These are phyloP conservation scores for Marsdenia floribunda DNA, from an alignment of 257 asterid species.

Conservation along the genomic window DNA sequence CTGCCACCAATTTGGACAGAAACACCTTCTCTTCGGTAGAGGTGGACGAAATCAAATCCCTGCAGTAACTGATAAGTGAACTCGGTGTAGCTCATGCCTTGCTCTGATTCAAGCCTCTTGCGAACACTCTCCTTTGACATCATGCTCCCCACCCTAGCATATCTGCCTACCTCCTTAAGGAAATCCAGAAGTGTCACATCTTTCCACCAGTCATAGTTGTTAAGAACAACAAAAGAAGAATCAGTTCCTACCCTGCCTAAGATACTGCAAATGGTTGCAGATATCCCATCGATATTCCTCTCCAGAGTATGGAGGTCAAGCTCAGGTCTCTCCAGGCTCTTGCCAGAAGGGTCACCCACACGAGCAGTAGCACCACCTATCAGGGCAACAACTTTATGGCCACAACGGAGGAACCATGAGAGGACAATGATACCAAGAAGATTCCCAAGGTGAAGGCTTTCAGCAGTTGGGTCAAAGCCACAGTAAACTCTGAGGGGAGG, in stretches of 20 bases:
- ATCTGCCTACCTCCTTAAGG: slow-evolving; percentile 58
- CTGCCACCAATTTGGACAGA: slow-evolving; percentile 89
- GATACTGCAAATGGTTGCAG: slow-evolving; percentile 37
- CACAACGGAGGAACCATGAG: slow-evolving; percentile 89
- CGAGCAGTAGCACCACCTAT: slow-evolving; percentile 96
- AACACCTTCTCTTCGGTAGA: slow-evolving; percentile 53
- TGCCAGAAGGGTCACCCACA: slow-evolving; percentile 92
- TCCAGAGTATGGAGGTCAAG: slow-evolving; percentile 49
- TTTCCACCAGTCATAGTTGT: slow-evolving; percentile 97
- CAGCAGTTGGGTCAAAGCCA: slow-evolving; percentile 97
- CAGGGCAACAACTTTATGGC: slow-evolving; percentile 67
- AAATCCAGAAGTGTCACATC: slow-evolving; percentile 70
- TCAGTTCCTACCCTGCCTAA: slow-evolving; percentile 26
- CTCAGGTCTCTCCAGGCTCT: slow-evolving; percentile 72
- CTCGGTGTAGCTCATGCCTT: slow-evolving; percentile 90
- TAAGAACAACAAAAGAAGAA: slow-evolving; percentile 37
- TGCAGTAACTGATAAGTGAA: slow-evolving; percentile 81
- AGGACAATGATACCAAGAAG: slow-evolving; percentile 76
- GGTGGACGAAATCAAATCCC: slow-evolving; percentile 74
- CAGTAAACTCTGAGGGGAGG: slow-evolving; percentile 65
- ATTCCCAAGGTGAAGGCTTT: slow-evolving; percentile 85
- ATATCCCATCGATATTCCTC: slow-evolving; percentile 44
- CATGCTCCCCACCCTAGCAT: slow-evolving; percentile 79
- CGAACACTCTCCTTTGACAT: slow-evolving; percentile 87
- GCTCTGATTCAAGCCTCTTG: slow-evolving; percentile 67